Conservation (phyloP, 2,329 filamentous ascomycete genomes). For the Chaetomium globosum region DNA sequence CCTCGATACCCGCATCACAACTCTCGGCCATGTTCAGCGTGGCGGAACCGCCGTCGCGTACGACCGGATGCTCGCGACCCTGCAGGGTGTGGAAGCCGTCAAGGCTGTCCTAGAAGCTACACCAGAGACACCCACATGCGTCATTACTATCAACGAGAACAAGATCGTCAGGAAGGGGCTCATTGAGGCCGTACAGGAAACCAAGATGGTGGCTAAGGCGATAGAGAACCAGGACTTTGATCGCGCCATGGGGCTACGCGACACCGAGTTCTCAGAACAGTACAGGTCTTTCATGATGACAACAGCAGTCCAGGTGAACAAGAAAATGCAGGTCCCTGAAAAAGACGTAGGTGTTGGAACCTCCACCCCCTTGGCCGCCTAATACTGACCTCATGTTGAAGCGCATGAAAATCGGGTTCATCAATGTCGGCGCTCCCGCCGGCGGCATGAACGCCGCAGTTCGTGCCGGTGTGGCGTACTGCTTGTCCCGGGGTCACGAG, state of each 20-base stretch:
- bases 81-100: slow-evolving; percentile 93
- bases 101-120: slow-evolving; percentile 87
- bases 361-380: not conserved
- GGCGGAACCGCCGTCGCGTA: slow-evolving; percentile 91
- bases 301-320: slow-evolving; percentile 75
- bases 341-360: slow-evolving; percentile 61
- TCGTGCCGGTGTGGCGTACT: slow-evolving; percentile 90
- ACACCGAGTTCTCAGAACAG: slow-evolving; percentile 92
- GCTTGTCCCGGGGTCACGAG: slow-evolving; percentile 86
- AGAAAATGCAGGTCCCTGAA: slow-evolving; percentile 65
- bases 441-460: slow-evolving; percentile 98
- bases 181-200: slow-evolving; percentile 84
- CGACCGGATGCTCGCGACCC: slow-evolving; percentile 87
- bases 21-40: slow-evolving; percentile 94
- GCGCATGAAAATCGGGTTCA: slow-evolving; percentile 91
- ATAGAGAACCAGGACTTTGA: slow-evolving; percentile 87
- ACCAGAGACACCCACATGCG: slow-evolving; percentile 85
- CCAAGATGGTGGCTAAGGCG: slow-evolving; percentile 78
- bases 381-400: slow-evolving; percentile 46
- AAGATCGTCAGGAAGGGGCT: slow-evolving; percentile 91
- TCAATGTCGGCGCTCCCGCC: slow-evolving; percentile 94
- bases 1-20: slow-evolving; percentile 91
- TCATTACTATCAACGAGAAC: slow-evolving; percentile 97
- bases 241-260: slow-evolving; percentile 81
- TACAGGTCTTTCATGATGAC: slow-evolving; percentile 89